Percentiles rank a stretch among this genome's conserved stretches.
These are phyloP conservation scores for Globisporangium acanthophoron DNA, from an alignment of 352 stramenopile species.

Conservation along the genomic window DNA sequence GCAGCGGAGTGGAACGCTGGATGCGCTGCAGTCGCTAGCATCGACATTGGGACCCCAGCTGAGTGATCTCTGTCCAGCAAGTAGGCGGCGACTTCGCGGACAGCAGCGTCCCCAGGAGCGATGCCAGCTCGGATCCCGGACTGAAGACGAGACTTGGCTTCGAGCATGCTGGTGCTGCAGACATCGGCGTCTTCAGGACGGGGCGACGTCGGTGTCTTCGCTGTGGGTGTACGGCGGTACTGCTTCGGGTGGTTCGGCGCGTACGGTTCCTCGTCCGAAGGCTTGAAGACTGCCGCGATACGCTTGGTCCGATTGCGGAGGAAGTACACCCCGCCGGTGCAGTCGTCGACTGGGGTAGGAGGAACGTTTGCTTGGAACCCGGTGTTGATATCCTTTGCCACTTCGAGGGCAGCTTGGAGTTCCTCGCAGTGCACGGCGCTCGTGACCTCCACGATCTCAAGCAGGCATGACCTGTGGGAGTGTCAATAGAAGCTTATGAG, in stretches of 20 bases:
- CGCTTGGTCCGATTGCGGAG: constrained; percentile 33
- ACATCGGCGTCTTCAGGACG: not conserved
- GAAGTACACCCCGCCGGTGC: constrained; percentile 63
- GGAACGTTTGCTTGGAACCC: constrained; percentile 28
- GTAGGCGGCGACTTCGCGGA: constrained; percentile 54
- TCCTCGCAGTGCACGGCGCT: not conserved
- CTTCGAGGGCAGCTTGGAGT: constrained; percentile 13
- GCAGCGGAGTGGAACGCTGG: constrained; percentile 29
- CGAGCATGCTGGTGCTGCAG: not conserved
- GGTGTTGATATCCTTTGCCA: constrained; percentile 22
- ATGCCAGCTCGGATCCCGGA: constrained; percentile 45
- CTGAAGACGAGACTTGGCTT: not conserved
- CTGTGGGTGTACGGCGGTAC: constrained; percentile 3
- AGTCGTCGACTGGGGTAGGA: constrained; percentile 48
- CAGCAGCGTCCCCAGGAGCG: constrained; percentile 29
- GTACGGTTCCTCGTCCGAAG: constrained; percentile 57
- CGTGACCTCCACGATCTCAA: not conserved
- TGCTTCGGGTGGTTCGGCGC: constrained; percentile 58
- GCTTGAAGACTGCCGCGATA: constrained; percentile 60
- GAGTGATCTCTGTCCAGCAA: constrained; percentile 41
- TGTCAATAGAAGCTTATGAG: not conserved
- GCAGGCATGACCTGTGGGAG: not conserved
- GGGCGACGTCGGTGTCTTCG: no score
- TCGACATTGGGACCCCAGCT: constrained; percentile 43
- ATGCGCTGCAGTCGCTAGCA: constrained; percentile 31